Base-by-base conservation (phyloP, 208 protist genomes). In the Polymyxa betae region DNA sequence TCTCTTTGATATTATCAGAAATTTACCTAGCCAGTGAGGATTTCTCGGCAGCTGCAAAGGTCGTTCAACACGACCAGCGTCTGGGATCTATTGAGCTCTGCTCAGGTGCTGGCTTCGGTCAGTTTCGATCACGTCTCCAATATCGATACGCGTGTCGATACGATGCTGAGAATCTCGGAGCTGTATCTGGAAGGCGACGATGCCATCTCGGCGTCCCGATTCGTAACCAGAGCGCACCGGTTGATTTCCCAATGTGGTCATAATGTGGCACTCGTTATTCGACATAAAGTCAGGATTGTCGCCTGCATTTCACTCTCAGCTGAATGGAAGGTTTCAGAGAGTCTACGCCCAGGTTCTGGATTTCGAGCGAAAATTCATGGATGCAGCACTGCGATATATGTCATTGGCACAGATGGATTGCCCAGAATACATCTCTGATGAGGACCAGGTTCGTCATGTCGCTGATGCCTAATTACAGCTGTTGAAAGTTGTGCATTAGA, bases 401-500 rank as follows among this genome's bases (percentile, higher is more conserved):
- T 82, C 72, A 82, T 82, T 82, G 72, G 5, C 72, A n/a, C 72
- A 82, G 72, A 82, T 43, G 72, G 72, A 82, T 82, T 35, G 35
- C 35, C 72, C 72, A 45, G 72, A 82, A 40, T 82, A 38, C 16
- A 43, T 82, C 35, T 40, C 16, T 43, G 72, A 82, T 45, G 16
- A 5, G 5, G 72, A 82, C n/a, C 72, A 82, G n/a, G 72, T 82
- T 40, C 5, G 40, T 60, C 49, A 29, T 60, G 49, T 60, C 5
- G 24, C 24, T 24, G 24, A 5, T 24, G 5, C 24, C 49, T 60
- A 60, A 5, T 29, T 60, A 24, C 49, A 60, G 5, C 49, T 60
- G 24, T 60, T 29, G 24, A 60, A 60, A 60, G 5, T 60, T 24
- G 24, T 60, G 49, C 12, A 29, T 29, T 60, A 60, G 49, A 24